Conservation (phyloP, 345 rosid genomes). For the Hibiscus syriacus region DNA sequence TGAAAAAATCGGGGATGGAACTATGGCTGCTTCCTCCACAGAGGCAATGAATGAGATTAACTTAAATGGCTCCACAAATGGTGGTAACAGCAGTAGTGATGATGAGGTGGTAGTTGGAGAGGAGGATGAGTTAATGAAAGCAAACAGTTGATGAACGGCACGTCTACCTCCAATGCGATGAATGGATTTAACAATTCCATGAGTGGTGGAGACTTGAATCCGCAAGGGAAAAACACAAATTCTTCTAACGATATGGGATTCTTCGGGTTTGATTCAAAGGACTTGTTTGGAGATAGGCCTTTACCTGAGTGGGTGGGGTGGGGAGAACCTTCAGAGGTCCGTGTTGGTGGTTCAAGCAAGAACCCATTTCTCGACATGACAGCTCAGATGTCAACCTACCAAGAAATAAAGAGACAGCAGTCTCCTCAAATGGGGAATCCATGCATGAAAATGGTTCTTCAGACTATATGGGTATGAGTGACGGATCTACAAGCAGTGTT, state of each 20-base stretch:
- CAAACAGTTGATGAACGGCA: conserved; percentile 33
- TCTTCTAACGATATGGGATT: conserved; percentile 34
- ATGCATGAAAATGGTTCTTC: conserved; percentile 50
- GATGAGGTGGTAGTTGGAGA: conserved; percentile 91
- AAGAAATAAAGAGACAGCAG: conserved; percentile 24
- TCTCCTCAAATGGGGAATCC: conserved; percentile 31
- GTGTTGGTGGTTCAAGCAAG: conserved; percentile 41
- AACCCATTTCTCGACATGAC: conserved; percentile 63
- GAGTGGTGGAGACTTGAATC: conserved; percentile 15
- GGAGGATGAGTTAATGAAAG: conserved; percentile 53
- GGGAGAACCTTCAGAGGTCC: conserved; percentile 63
- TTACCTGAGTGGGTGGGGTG: conserved; percentile 88
- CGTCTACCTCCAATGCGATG: conserved; percentile 41
- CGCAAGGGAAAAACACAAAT: conserved; percentile 28
- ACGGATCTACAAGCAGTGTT: conserved; percentile 30
- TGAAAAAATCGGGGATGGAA: conserved; percentile 58
- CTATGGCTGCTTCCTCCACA: conserved; percentile 37
- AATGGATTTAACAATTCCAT: conserved; percentile 26
- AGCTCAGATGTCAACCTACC: conserved; percentile 30
- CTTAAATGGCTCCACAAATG: conserved; percentile 53
- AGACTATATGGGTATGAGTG: conserved; percentile 30
- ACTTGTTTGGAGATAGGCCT: conserved; percentile 45
- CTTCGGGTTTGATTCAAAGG: conserved; percentile 56
- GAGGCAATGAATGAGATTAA: conserved; percentile 76
- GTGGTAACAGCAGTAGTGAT: conserved; percentile 74